Evolutionary conservation across 2,329 filamentous ascomycete genomes (phyloP).

Genomic region (Claviceps cyperi): DNA sequence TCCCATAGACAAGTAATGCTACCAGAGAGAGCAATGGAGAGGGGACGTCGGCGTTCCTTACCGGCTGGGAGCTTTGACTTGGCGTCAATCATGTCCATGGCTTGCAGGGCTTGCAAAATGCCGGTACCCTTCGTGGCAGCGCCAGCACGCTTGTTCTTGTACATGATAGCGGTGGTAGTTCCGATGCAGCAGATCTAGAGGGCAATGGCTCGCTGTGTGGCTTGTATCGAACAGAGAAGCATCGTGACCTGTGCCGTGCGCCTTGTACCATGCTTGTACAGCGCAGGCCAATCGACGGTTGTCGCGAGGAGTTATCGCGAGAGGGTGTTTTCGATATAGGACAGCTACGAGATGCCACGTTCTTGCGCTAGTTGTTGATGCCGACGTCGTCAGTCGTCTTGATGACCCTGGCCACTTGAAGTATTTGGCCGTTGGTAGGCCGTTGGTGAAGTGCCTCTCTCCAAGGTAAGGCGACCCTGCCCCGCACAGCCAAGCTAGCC

Average conservation of each 20-base stretch:
- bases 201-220: constrained; percentile 2
- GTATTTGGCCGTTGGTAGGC: too few species aligned
- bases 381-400: too few species aligned
- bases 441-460: too few species aligned
- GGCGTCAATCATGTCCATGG: constrained; percentile 63
- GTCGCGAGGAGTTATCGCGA: neutral
- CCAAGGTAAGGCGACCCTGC: too few species aligned
- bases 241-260: neutral
- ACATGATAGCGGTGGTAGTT: constrained; percentile 18
- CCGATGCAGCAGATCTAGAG: neutral
- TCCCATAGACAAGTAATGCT: neutral
- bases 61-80: constrained; percentile 73
- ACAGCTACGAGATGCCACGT: neutral
- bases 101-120: constrained; percentile 64
- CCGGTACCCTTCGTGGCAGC: constrained; percentile 28
- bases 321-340: neutral
- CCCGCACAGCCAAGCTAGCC: too few species aligned
- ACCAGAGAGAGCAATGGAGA: too few species aligned
- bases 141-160: constrained; percentile 27
- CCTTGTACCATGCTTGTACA: neutral
- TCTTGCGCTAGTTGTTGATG: neutral
- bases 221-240: neutral
- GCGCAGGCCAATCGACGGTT: neutral
- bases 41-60: constrained; percentile 20
- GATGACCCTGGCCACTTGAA: too few species aligned